Evolutionary conservation across 176 grass and related monocot species (phyloP), one percentile per base, ranked within the genome.

Genomic region (Carex myosuroides): DNA sequence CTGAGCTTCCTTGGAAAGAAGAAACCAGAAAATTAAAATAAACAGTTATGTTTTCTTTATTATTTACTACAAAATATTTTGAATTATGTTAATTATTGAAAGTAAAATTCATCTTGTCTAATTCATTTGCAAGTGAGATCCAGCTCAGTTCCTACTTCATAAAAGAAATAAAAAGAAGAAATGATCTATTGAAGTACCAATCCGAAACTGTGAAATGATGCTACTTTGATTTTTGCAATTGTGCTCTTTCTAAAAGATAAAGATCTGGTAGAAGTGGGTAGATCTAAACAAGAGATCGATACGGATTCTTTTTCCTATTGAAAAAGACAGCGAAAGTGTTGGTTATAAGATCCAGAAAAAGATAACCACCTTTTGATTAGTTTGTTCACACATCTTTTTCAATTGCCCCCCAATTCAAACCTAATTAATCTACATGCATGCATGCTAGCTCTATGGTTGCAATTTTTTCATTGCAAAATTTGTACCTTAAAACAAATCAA

Each of bases 301-400:
- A 17, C 14, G 20, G 39, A 48, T 81, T 52, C 20, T 64, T 65
- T 82, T 65, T 82, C 37, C 10, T 82, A 18, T 64, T 66, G 41
- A 82, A 67, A 82, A 13, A 24, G 80, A 82, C 80, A 81, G 17
- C 59, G 30, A 61, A 24, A 63, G 18, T 48, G 17, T 64, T 67
- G 20, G 80, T 67, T 82, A 48, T 82, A 48, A 82, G 80, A 63
- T 82, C 60, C 9, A 82, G 80, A 82, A 82, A 81, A 82, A 66
- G 39, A 54, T 67, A 20, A 48, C 20, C 41, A 82, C 20, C 61
- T 67, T 65, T 82, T 82, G 24, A 33, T 82, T 81, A 82, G 80
- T 82, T 68, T 67, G 72, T 77, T 77, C 12, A 29, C 21, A 20
- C 21, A 50, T 74, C 70, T 53, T 64, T 82, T 82, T 66, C 79